Percentiles rank a stretch among this genome's conserved stretches.
phyloP scores from a whole-genome alignment of 2,329 filamentous ascomycete genomes.

The Trichophyton rubrum region DNA sequence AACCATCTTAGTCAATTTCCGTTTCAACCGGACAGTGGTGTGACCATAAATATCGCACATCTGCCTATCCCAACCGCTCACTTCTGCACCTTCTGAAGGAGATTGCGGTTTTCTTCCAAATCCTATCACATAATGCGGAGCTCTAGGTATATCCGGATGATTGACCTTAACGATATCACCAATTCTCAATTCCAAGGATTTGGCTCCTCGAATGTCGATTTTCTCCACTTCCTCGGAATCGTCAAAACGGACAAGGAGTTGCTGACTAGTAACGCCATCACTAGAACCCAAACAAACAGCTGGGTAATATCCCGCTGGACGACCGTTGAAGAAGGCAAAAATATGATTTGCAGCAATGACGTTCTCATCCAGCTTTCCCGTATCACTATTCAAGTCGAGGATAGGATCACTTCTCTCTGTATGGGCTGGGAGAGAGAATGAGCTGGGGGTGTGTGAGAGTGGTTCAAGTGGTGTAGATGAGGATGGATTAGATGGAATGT shows the following conservation, averaged over 20 bases:
- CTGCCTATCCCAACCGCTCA: slow-evolving; percentile 10
- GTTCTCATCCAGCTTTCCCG: background rate
- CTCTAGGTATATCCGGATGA: slow-evolving; percentile 30
- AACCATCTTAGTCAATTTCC: slow-evolving; percentile 33
- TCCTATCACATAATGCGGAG: slow-evolving; percentile 32
- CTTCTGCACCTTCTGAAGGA: slow-evolving; percentile 15
- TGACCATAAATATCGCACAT: slow-evolving; percentile 35
- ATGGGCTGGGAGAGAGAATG: background rate
- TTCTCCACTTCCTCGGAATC: slow-evolving; percentile 30
- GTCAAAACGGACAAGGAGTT: slow-evolving; percentile 37
- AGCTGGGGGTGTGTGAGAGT: background rate
- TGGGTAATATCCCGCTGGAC: slow-evolving; percentile 46
- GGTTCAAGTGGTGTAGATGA: background rate
- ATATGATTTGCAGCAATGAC: slow-evolving; percentile 40
- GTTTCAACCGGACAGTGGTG: slow-evolving; percentile 29
- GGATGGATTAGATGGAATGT: slow-evolving; percentile 9
- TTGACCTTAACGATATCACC: slow-evolving; percentile 38
- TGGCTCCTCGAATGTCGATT: slow-evolving; percentile 29
- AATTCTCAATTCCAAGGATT: slow-evolving; percentile 33
- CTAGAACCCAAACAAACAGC: slow-evolving; percentile 44
- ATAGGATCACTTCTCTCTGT: background rate
- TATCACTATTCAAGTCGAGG: background rate
- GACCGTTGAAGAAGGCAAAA: slow-evolving; percentile 46
- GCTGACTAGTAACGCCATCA: slow-evolving; percentile 25
- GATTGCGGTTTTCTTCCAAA: slow-evolving; percentile 26